These are phyloP conservation scores for Lotmaria passim DNA, from an alignment of 208 protist species.

Conservation along the genomic window DNA sequence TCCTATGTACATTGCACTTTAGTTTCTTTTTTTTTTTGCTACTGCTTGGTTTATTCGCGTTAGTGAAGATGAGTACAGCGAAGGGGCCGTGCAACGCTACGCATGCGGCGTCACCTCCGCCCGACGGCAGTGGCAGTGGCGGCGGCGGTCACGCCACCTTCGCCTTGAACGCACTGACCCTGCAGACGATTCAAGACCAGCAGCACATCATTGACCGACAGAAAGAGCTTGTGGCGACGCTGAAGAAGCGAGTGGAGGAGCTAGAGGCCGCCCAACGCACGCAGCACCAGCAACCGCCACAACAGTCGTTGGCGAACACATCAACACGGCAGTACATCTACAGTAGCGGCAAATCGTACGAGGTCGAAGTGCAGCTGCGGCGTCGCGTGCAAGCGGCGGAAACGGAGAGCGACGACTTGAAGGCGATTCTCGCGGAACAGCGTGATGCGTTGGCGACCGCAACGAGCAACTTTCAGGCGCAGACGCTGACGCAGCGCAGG, in stretches of 20 bases:
- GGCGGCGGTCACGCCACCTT: no score
- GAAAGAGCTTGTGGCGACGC: slow-evolving; percentile 50
- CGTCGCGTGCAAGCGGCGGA: slow-evolving; percentile 9
- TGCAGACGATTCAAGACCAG: slow-evolving; percentile 77
- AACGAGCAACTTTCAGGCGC: neutral
- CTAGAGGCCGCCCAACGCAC: slow-evolving; percentile 32
- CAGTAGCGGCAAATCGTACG: neutral
- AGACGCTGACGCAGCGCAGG: neutral
- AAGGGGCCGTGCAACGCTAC: no score
- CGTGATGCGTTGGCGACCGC: neutral
- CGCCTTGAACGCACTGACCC: slow-evolving; percentile 36
- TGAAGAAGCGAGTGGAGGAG: slow-evolving; percentile 51
- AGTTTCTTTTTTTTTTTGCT: slow-evolving; percentile 11
- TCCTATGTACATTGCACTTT: neutral
- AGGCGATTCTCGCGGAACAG: slow-evolving; percentile 7
- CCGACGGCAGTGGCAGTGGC: neutral
- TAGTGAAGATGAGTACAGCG: no score
- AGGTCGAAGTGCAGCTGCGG: slow-evolving; percentile 15
- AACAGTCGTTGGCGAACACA: neutral
- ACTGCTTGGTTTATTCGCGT: no score
- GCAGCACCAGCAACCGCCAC: slow-evolving; percentile 4
- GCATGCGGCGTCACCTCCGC: no score
- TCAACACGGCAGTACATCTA: neutral
- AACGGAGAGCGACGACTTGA: slow-evolving; percentile 11
- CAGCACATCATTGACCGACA: slow-evolving; percentile 71